Evolutionary conservation across 2,329 filamentous ascomycete species (phyloP).

Genomic region (Ceratocystis smalleyi): DNA sequence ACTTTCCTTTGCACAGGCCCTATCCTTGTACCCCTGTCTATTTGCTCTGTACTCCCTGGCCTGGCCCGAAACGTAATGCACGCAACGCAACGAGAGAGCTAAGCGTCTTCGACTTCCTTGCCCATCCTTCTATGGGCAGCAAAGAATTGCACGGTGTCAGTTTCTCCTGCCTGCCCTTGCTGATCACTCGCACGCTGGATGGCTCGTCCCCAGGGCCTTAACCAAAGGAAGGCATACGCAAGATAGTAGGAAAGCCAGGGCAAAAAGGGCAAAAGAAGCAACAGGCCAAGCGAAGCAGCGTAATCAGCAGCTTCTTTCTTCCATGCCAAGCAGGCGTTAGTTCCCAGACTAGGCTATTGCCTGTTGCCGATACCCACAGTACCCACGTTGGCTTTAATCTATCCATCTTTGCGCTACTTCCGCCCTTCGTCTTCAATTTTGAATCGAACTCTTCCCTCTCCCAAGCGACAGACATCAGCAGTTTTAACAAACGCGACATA

Average conservation of each 20-base stretch:
- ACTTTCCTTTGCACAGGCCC: not conserved
- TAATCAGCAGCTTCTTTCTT: conserved; percentile 9
- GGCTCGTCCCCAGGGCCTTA: not conserved
- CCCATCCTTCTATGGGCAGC: not conserved
- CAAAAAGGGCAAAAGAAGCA: not conserved
- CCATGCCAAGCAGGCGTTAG: conserved; percentile 3
- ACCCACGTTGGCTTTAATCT: not conserved
- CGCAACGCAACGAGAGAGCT: not conserved
- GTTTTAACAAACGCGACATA: too few relatives aligned
- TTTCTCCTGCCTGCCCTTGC: not conserved
- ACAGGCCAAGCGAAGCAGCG: conserved; percentile 4
- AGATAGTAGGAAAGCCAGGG: not conserved
- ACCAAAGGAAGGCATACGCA: not conserved
- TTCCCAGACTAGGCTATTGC: not conserved
- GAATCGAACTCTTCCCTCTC: not conserved
- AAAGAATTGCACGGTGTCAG: not conserved
- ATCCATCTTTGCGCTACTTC: not conserved
- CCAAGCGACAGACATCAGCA: not conserved
- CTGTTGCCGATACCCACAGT: not conserved
- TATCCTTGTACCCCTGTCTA: conserved; percentile 8
- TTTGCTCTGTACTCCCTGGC: not conserved
- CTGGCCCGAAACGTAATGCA: conserved; percentile 11
- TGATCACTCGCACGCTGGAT: not conserved
- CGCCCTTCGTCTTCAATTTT: not conserved
- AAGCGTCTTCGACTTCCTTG: not conserved